Base-by-base conservation (phyloP, 1,284 basidiomycete genomes). In the Pterulicium gracile region DNA sequence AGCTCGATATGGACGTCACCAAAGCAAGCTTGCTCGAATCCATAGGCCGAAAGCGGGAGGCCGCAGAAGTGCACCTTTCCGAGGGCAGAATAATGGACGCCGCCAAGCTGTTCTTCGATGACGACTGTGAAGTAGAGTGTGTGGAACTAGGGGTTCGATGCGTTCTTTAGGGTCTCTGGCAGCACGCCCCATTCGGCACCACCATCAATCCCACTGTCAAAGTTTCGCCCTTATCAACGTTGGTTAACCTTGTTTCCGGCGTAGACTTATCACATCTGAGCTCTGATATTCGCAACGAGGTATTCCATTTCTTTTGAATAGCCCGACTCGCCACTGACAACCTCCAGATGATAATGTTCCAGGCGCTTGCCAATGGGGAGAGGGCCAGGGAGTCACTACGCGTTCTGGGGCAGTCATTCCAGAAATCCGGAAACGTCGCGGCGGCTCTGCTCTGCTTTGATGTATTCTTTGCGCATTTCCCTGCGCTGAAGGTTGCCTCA, bases 31-130 rank as follows among this genome's bases (percentile, higher is more conserved):
- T 82, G 4, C 64, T 83, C n/a, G 65, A 71, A 42, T 56, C 63
- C 3, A 60, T 68, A 2, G 70, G 68, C 3, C 61, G 66, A 49
- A 65, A 60, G 40, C 47, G 55, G 0, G 75, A 82, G 22, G 81
- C 80, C 0, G 81, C 79, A 0, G 65, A 76, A 13, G 55, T 81
- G 14, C 72, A 79, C 51, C 55, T 78, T 2, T 55, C 57, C 1
- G 72, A 79, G 57, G 77, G 77, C 17, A 66, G 69, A 1, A 58
- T 56, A 1, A 34, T 70, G 1, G 65, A 75, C 18, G 81, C 77
- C 0, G 70, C 80, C 24, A 53, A 54, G 3, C 55, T 72, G 1
- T 62, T 79, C 35, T 52, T 79, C 7, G 13, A n/a, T 7, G 10
- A 17, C 7, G 39, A 7, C 7, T 7, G 18, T 10, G 39, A 41